Evolutionary conservation across 495 filamentous ascomycete species (phyloP).

Genomic region (Xylaria bambusicola): DNA sequence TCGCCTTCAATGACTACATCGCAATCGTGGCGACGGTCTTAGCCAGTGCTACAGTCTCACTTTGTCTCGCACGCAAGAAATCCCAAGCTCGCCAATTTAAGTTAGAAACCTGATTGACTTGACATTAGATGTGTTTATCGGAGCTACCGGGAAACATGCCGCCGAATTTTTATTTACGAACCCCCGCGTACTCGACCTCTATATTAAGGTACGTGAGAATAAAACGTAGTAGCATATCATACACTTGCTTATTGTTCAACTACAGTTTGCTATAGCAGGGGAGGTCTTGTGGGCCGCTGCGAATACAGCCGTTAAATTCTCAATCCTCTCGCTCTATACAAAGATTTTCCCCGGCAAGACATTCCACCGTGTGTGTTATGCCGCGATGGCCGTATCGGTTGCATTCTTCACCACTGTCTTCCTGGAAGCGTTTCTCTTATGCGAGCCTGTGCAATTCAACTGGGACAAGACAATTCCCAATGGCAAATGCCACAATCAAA

Average conservation of each 20-base stretch:
- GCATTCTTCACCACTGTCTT: background rate
- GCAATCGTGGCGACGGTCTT: background rate
- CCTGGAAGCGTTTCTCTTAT: background rate
- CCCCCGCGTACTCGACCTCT: background rate
- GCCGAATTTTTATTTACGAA: background rate
- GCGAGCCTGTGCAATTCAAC: background rate
- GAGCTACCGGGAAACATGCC: background rate
- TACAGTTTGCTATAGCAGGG: constrained; percentile 29
- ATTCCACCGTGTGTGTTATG: background rate
- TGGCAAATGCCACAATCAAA: constrained; percentile 1
- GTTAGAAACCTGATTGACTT: too few relatives aligned
- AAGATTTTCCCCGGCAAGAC: background rate
- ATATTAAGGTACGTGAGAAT: background rate
- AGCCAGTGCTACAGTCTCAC: background rate
- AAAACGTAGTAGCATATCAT: too few relatives aligned
- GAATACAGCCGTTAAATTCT: constrained; percentile 14
- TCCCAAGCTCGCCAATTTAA: too few relatives aligned
- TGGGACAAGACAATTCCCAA: constrained; percentile 1
- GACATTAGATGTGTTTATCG: background rate
- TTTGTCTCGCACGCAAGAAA: too few relatives aligned
- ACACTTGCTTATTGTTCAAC: too few relatives aligned
- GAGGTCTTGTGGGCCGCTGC: constrained; percentile 18
- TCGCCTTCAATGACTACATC: constrained; percentile 10
- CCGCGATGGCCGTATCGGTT: background rate
- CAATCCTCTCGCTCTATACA: constrained; percentile 18